A percentile compares a stretch with the other conserved stretches of the same genome.
Evolutionary conservation across 805 yeast genomes (phyloP).

Genomic region (Candida yuanshanica): DNA sequence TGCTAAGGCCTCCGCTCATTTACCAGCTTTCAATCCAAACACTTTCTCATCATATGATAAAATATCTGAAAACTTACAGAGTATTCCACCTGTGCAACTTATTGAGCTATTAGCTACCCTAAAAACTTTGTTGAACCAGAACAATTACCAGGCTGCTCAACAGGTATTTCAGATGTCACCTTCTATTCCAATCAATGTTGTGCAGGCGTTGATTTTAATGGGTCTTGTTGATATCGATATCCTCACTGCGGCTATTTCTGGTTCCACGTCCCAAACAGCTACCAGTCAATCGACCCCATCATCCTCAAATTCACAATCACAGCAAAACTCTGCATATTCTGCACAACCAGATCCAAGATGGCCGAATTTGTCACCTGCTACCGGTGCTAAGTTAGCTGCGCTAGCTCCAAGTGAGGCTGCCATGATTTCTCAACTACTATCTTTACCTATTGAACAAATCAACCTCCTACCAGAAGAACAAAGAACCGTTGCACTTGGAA

Average conservation of each 20-base stretch:
- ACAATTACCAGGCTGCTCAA: constrained; percentile 38
- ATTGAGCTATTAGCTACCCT: constrained; percentile 64
- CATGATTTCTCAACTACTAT: constrained; percentile 8
- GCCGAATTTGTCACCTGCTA: constrained; percentile 7
- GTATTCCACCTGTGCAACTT: constrained; percentile 65
- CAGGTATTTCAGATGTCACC: constrained; percentile 49
- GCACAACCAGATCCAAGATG: constrained; percentile 7
- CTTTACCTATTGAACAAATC: constrained; percentile 4
- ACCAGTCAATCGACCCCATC: not conserved
- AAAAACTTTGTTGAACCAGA: constrained; percentile 36
- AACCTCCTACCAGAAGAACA: constrained; percentile 5
- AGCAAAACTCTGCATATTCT: not conserved
- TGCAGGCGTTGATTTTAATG: constrained; percentile 72
- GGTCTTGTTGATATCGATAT: constrained; percentile 67
- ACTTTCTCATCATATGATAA: constrained; percentile 50
- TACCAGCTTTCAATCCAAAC: constrained; percentile 44
- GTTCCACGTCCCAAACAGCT: not conserved
- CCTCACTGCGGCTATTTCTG: constrained; percentile 46
- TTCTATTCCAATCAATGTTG: constrained; percentile 56
- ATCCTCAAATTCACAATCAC: not conserved
- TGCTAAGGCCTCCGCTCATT: constrained; percentile 46
- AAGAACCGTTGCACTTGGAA: not conserved
- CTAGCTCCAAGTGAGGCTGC: constrained; percentile 3
- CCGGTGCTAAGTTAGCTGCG: constrained; percentile 4
- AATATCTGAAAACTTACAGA: constrained; percentile 54